Base-by-base conservation (phyloP, 2,329 filamentous ascomycete species). In the Parafenestella ontariensis region DNA sequence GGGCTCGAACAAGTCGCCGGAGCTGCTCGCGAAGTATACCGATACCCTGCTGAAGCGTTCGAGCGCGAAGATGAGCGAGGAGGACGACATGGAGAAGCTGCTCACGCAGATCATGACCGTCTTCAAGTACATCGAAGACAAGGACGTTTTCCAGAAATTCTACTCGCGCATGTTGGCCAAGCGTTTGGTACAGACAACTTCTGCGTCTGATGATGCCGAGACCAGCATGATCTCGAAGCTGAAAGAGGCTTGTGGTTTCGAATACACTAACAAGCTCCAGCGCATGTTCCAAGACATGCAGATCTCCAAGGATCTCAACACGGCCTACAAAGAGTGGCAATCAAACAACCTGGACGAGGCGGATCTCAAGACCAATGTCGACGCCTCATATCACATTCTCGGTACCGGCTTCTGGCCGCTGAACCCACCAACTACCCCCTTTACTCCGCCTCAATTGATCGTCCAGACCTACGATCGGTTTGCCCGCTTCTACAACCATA, bases 211-310 rank as follows among this genome's bases (percentile, higher is more conserved):
- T 65, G 95, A 99, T 78, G 94, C 95, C 1, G 95, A 99, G 81
- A 97, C 92, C 0, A 97, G 92, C 79, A 99, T 99, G 95, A 99
- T 99, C 77, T 93, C 91, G 81, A 99, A 98, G 80, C 83, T 99
- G 64, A 99, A 99, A 81, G 95, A 99, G 73, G 94, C 95, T 0
- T 98, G 95, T 72, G 95, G 95, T 69, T 99, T 97, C 66, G 95
- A 99, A 76, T 99, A 99, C 79, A 99, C 95, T 65, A 99, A 98
- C 83, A 98, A 98, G 81, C 85, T 99, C 41, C 94, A 98, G 80
- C 92, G 96, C 72, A 99, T 99, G 95, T 99, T 98, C 85, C 94
- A 98, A 76, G 95, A 99, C 73, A 97, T 99, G 82, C 95, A 99
- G 76, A 96, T 96, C 46, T 98, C 94, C 61, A 97, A 97, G 79